phyloP scores from a whole-genome alignment of 495 filamentous ascomycete genomes.

The Aspergillus sparsus region DNA sequence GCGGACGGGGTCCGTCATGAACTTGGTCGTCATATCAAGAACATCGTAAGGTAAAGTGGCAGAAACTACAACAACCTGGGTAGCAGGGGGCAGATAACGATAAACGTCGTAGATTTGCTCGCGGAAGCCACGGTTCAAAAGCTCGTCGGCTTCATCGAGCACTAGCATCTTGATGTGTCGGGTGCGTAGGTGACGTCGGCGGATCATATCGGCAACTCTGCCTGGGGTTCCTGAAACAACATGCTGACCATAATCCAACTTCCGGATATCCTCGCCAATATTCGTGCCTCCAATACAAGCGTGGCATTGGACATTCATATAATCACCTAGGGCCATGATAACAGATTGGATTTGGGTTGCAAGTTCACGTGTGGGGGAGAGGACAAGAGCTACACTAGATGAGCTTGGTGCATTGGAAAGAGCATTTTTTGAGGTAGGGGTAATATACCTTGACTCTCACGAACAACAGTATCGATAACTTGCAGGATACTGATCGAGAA shows the following conservation, averaged over 20 bases:
- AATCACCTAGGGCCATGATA: constrained; percentile 95
- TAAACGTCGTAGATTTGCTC: constrained; percentile 99
- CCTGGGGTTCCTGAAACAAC: constrained; percentile 96
- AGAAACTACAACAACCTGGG: constrained; percentile 96
- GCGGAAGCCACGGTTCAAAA: constrained; percentile 89
- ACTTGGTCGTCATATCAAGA: constrained; percentile 98
- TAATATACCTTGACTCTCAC: constrained; percentile 74
- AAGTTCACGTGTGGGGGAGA: constrained; percentile 97
- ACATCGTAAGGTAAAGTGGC: constrained; percentile 98
- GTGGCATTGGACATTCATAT: constrained; percentile 99
- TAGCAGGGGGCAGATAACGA: constrained; percentile 91
- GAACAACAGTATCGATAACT: constrained; percentile 80
- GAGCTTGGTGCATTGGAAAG: constrained; percentile 3
- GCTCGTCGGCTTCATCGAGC: constrained; percentile 94
- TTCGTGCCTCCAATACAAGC: constrained; percentile 98
- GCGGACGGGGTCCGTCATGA: constrained; percentile 98
- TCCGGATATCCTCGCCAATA: constrained; percentile 94
- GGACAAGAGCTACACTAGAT: constrained; percentile 69
- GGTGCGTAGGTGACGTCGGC: constrained; percentile 88
- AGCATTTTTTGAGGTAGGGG: no score
- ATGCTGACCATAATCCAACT: constrained; percentile 94
- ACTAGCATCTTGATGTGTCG: constrained; percentile 99
- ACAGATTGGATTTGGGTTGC: constrained; percentile 98
- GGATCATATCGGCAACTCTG: constrained; percentile 98
- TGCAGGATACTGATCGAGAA: constrained; percentile 98